A percentile compares a stretch with the other conserved stretches of the same genome.
phyloP scores from a whole-genome alignment of 1,284 basidiomycete species.

The Microbotryum lychnidis-dioicae region DNA sequence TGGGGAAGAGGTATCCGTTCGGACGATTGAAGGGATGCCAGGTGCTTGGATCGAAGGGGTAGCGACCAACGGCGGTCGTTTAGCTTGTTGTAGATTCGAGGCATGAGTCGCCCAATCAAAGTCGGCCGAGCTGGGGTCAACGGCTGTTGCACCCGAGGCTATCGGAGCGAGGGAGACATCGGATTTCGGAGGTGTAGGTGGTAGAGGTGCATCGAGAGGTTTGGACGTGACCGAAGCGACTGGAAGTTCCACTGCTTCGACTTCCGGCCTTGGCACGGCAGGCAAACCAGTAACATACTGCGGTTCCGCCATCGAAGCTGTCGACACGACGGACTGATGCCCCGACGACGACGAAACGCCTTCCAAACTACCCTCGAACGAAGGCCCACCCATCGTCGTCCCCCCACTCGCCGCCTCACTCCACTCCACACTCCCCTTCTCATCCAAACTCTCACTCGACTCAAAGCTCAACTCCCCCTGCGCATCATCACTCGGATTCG shows the following conservation, averaged over 20 bases:
- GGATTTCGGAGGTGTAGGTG: conserved; percentile 34
- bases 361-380: not conserved
- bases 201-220: conserved; percentile 47
- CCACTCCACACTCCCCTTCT: not conserved
- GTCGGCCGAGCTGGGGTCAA: conserved; percentile 19
- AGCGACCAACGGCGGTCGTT: conserved; percentile 4
- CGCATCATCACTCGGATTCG: not conserved
- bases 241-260: conserved; percentile 27
- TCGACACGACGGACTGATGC: not conserved
- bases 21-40: not conserved
- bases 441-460: not conserved
- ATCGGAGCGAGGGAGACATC: conserved; percentile 33
- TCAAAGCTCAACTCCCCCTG: conserved; percentile 7
- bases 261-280: conserved; percentile 33
- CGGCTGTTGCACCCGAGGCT: not conserved
- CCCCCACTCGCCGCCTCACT: not conserved
- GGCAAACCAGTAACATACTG: conserved; percentile 30
- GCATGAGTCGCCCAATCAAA: conserved; percentile 29
- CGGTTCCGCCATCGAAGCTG: not conserved
- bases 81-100: conserved; percentile 39
- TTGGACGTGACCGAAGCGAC: conserved; percentile 24
- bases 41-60: not conserved
- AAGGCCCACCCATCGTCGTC: too few species aligned
- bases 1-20: conserved; percentile 3
- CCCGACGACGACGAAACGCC: not conserved